Evolutionary conservation across 345 rosid species (phyloP).

Genomic region (Toxicodendron radicans): DNA sequence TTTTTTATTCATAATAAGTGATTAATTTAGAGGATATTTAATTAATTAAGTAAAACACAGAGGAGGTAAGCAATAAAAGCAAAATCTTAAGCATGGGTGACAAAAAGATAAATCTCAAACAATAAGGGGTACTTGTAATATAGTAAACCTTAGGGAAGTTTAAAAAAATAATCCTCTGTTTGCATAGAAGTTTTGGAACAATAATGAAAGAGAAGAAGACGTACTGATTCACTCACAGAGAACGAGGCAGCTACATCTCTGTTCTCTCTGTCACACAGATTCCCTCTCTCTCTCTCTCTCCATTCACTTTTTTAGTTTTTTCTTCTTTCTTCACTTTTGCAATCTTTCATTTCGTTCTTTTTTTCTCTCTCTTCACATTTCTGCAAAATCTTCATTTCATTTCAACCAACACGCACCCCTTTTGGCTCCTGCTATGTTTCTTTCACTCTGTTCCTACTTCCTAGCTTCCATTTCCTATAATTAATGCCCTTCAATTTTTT

Average conservation of each 20-base stretch:
- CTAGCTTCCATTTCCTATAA: neutral
- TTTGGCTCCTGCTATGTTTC: neutral
- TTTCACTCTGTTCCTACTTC: neutral
- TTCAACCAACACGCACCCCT: no score
- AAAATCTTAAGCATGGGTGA: no score
- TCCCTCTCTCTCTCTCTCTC: conserved; percentile 7
- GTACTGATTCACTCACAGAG: conserved; percentile 15
- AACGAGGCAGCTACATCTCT: conserved; percentile 33
- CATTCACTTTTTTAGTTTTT: neutral
- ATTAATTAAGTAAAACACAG: no score
- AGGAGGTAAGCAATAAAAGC: no score
- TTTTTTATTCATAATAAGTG: no score
- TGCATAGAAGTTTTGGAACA: neutral
- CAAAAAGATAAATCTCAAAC: no score
- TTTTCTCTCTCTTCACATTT: conserved; percentile 1
- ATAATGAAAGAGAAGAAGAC: neutral
- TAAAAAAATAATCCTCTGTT: no score
- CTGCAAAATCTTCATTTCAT: conserved; percentile 3
- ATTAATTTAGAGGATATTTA: no score
- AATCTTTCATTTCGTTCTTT: conserved; percentile 1
- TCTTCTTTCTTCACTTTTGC: neutral
- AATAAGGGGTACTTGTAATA: no score
- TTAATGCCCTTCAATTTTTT: conserved; percentile 1
- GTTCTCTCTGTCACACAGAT: conserved; percentile 24
- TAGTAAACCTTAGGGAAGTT: no score